A percentile compares a stretch with the other conserved stretches of the same genome.
phyloP scores from a whole-genome alignment of 228 moss, liverwort and hornwort genomes.

The Sphagnum fallax region DNA sequence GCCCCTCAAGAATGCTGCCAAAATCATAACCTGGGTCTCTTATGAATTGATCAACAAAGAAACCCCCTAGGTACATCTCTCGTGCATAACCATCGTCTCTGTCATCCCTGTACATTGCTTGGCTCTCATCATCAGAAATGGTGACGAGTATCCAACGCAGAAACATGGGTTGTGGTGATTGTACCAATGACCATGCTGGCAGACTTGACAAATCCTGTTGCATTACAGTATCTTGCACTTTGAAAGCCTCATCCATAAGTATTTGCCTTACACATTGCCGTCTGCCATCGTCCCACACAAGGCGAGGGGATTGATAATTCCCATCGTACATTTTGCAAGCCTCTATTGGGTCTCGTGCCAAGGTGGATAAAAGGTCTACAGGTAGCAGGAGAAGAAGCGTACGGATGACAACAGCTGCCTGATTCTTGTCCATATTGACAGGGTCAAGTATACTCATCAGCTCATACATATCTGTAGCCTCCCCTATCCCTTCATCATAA shows the following conservation, averaged over 20 bases:
- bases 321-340: slow-evolving; percentile 80
- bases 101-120: slow-evolving; percentile 66
- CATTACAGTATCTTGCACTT: slow-evolving; percentile 42
- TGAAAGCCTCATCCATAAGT: slow-evolving; percentile 53
- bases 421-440: slow-evolving; percentile 26
- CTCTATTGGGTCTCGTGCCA: slow-evolving; percentile 81
- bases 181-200: slow-evolving; percentile 64
- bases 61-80: slow-evolving; percentile 94
- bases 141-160: slow-evolving; percentile 75
- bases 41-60: slow-evolving; percentile 90
- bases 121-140: slow-evolving; percentile 62
- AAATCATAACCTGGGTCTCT: slow-evolving; percentile 88
- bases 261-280: slow-evolving; percentile 46
- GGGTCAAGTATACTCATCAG: slow-evolving; percentile 70
- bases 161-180: slow-evolving; percentile 56
- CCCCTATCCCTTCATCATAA: slow-evolving; percentile 67
- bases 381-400: slow-evolving; percentile 74
- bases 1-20: slow-evolving; percentile 75
- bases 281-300: slow-evolving; percentile 85
- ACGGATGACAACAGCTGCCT: slow-evolving; percentile 59
- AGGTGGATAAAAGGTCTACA: slow-evolving; percentile 77
- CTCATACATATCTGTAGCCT: slow-evolving; percentile 95
- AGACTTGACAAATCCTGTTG: slow-evolving; percentile 30
- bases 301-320: slow-evolving; percentile 60
- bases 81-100: slow-evolving; percentile 74